Base-by-base conservation (phyloP, 176 grass and related monocot species). In the Musa schizocarpa region DNA sequence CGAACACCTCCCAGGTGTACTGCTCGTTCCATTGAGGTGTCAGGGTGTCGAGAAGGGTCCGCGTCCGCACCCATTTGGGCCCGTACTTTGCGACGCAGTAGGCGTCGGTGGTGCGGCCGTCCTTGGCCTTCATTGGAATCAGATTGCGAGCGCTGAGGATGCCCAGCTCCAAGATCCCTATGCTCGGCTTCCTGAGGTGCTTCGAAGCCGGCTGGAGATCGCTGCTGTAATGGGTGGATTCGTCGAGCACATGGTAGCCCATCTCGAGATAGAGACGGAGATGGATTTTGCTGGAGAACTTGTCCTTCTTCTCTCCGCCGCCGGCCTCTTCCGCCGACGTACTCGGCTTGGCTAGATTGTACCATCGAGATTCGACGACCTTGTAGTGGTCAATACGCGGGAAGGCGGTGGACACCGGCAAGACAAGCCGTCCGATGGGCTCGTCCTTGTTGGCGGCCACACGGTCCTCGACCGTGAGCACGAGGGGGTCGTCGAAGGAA, bases 1-100 rank as follows among this genome's bases (percentile, higher is more conserved):
- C 92, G 58, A 86, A 87, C 71, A 96, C 92, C 79, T 96, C 92
- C 92, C 92, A 96, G 0, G 92, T 96, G 86, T 91, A 87, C 80
- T 96, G 92, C 83, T 96, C 92, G 54, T 96, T 88, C 92, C 92
- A 96, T 12, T 2, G 52, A 0, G 87, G 91, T 0, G 58, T 4
- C 4, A 23, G 52, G 5, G 87, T 82, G 75, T 19, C 21, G 52
- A 96, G 86, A 53, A 85, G 13, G 20, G 85, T 96, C 54, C 92
- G 82, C 8, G 92, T 92, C 27, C 89, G 84, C 8, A 87, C 87
- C 92, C 92, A 96, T 84, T 96, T 96, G 20, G 68, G 13, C 6
- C 92, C 86, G 59, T 96, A 96, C 82, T 89, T 92, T n/a, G 92
- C 89, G 0, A 96, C 87, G 71, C 89, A 89, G 82, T 84, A 92